Base-by-base conservation (phyloP, 2,329 filamentous ascomycete genomes). In the Zymoseptoria crescenta region DNA sequence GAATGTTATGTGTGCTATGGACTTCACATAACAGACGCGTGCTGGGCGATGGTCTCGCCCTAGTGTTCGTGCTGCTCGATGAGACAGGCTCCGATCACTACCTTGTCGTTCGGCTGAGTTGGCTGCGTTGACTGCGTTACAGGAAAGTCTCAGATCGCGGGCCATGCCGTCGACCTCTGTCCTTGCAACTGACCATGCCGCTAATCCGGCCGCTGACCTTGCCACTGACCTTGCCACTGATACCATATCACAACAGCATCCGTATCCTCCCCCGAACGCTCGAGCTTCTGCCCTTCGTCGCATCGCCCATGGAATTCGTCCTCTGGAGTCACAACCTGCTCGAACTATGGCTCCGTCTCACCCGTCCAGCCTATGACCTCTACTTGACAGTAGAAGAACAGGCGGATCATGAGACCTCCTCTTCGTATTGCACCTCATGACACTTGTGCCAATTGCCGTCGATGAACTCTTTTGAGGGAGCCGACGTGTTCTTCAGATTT, bases 311-410 rank as follows among this genome's bases (percentile, higher is more conserved):
- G 2, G 63, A 66, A 24, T 58, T 66, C 51, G 63, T 64, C 19
- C 54, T 65, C 16, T 63, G 63, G 62, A 63, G 58, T 20, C 57
- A 62, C 28, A 57, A 59, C 29, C 57, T 59, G 6, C 62, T 67
- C 4, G 55, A 61, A 28, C 61, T 64, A n/a, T 64, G 60, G 59
- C 50, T 64, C 7, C 65, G 59, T 24, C 50, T 66, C n/a, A n/a
- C n/a, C n/a, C n/a, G n/a, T n/a, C n/a, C n/a, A n/a, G n/a, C n/a
- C n/a, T n/a, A n/a, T n/a, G n/a, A n/a, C n/a, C n/a, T n/a, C n/a
- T n/a, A 24, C 24, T 3, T 24, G 24, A 24, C 4, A 4, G 24
- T 24, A 24, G 24, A 24, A 24, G 24, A 24, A 24, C 24, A 24
- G 24, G 4, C 24, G 24, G 24, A 4, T 4, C 24, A 24, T 24